Evolutionary conservation across 345 rosid species (phyloP).

Genomic region (Acer campestre): DNA sequence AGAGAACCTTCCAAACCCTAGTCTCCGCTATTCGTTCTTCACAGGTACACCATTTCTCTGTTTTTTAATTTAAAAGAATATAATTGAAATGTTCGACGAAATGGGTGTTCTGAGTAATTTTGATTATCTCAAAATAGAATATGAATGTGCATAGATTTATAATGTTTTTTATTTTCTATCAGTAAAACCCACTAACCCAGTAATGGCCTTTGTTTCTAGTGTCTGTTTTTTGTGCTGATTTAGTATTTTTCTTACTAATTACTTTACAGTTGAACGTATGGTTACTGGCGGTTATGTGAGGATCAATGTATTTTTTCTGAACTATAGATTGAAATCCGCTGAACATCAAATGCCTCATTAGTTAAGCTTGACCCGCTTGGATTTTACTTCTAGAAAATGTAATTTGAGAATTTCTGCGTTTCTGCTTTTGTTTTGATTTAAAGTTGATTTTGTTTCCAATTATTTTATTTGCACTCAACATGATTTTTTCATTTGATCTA

Average conservation of each 20-base stretch:
- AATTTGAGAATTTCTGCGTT: not conserved
- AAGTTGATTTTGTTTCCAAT: too few relatives aligned
- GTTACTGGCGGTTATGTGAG: too few relatives aligned
- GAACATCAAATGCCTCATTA: not conserved
- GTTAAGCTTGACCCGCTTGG: not conserved
- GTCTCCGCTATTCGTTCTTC: constrained; percentile 26
- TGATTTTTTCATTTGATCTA: not conserved
- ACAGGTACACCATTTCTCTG: constrained; percentile 17
- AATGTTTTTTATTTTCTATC: too few relatives aligned
- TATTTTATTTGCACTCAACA: too few relatives aligned
- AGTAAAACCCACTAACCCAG: too few relatives aligned
- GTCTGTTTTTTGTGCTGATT: not conserved
- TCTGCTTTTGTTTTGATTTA: too few relatives aligned
- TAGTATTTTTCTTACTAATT: too few relatives aligned
- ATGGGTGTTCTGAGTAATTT: not conserved
- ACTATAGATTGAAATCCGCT: not conserved
- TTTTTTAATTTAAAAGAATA: not conserved
- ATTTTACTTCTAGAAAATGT: not conserved
- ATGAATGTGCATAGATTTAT: not conserved
- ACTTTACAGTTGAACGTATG: too few relatives aligned
- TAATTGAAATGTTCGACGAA: not conserved
- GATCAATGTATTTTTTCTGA: too few relatives aligned
- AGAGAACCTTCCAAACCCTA: constrained; percentile 15
- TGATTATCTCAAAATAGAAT: not conserved
- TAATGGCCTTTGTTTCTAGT: not conserved